Conservation (phyloP, 768 basidiomycete genomes). For the Pholiota molesta region DNA sequence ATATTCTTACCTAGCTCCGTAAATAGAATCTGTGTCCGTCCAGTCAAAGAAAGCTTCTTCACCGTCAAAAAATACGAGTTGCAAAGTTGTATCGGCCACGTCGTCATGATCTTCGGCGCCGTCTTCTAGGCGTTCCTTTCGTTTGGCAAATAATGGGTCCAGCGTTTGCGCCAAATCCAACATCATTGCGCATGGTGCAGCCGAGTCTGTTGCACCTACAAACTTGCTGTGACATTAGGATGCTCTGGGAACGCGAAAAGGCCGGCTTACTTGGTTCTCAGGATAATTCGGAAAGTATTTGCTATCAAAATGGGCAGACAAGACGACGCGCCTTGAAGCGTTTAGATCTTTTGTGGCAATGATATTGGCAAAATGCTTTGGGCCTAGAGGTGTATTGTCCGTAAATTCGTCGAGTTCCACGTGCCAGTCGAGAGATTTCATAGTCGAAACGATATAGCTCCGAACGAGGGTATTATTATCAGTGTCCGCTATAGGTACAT, state of each 20-base stretch:
- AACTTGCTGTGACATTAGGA: conserved; percentile 56
- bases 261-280: conserved; percentile 65
- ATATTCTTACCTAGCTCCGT: conserved; percentile 79
- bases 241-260: neutral
- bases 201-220: conserved; percentile 96
- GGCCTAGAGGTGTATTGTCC: conserved; percentile 79
- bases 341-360: conserved; percentile 94
- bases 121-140: conserved; percentile 55
- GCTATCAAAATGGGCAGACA: conserved; percentile 95
- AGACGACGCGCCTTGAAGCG: conserved; percentile 76
- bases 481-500: conserved; percentile 55
- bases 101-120: conserved; percentile 74
- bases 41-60: conserved; percentile 95
- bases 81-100: conserved; percentile 80
- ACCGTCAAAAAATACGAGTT: conserved; percentile 95
- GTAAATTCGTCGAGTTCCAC: conserved; percentile 85
- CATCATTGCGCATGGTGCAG: conserved; percentile 93
- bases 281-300: conserved; percentile 81
- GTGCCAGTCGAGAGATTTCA: conserved; percentile 82
- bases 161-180: conserved; percentile 89
- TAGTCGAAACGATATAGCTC: conserved; percentile 74
- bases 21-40: conserved; percentile 89
- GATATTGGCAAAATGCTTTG: conserved; percentile 82
- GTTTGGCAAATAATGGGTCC: conserved; percentile 67
- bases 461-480: conserved; percentile 82